These are phyloP conservation scores for Hydnomerulius pinastri DNA, from an alignment of 768 basidiomycete genomes.

Conservation along the genomic window DNA sequence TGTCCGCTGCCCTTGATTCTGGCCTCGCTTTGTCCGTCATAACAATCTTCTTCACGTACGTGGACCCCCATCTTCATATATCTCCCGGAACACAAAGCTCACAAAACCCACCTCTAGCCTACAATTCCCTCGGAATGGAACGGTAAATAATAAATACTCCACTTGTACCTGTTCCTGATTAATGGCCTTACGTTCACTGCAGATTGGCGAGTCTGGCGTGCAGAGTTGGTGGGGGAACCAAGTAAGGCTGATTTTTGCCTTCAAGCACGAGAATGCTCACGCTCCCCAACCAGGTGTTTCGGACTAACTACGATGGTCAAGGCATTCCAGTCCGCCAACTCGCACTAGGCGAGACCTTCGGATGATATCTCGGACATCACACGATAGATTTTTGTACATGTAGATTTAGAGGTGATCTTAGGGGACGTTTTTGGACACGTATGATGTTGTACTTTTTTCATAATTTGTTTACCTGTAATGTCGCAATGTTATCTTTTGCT, in stretches of 20 bases:
- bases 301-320: slow-evolving; percentile 16
- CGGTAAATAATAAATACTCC: slow-evolving; percentile 12
- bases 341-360: slow-evolving; percentile 24
- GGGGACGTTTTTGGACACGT: slow-evolving; percentile 1
- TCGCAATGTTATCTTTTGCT: slow-evolving; percentile 6
- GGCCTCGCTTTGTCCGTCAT: slow-evolving; percentile 69
- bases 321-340: slow-evolving; percentile 31
- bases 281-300: slow-evolving; percentile 22
- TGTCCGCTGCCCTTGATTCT: slow-evolving; percentile 75
- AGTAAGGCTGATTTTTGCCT: slow-evolving; percentile 10
- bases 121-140: slow-evolving; percentile 27
- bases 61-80: not conserved
- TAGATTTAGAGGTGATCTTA: slow-evolving; percentile 2
- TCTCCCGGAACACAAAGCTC: not conserved
- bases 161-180: not conserved
- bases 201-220: slow-evolving; percentile 23
- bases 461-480: slow-evolving; percentile 1
- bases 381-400: not conserved
- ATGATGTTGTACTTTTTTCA: slow-evolving; percentile 4
- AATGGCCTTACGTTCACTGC: not conserved
- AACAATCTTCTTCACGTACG: slow-evolving; percentile 69
- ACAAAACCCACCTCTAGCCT: slow-evolving; percentile 15
- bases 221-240: slow-evolving; percentile 33
- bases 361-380: slow-evolving; percentile 2
- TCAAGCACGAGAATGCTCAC: not conserved